Conservation (phyloP, 106 monocot species). For the Dendrobium huoshanense region DNA sequence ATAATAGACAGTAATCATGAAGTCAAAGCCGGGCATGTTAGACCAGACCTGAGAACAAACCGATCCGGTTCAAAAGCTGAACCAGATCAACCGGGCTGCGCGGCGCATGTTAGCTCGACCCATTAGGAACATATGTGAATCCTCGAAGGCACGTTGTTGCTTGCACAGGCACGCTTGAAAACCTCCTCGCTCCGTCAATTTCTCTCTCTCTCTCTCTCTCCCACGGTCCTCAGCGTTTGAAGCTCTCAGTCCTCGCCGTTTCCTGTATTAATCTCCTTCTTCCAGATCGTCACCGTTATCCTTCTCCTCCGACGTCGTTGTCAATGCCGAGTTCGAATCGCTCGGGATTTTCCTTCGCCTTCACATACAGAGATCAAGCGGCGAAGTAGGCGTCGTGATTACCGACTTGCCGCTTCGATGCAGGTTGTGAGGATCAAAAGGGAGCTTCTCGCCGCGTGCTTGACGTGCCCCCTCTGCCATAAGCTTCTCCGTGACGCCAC, state of each 20-base stretch:
- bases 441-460: conserved; percentile 43
- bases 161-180: no score
- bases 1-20: no score
- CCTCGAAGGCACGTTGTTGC: no score
- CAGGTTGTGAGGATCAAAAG: conserved; percentile 47
- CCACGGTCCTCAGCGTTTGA: not conserved
- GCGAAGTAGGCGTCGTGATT: not conserved
- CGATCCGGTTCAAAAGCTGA: no score
- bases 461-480: conserved; percentile 77
- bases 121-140: no score
- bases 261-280: not conserved
- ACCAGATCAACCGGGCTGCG: no score
- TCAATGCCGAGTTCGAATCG: not conserved
- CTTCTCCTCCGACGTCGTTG: not conserved
- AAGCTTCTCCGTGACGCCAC: conserved; percentile 77
- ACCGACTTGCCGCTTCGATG: not conserved
- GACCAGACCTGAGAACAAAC: no score
- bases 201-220: no score
- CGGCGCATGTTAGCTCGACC: no score
- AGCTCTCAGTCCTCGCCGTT: not conserved
- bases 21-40: no score
- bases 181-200: not conserved
- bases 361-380: not conserved
- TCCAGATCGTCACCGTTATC: not conserved
- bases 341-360: not conserved